Base-by-base conservation (phyloP, 352 stramenopile species). In the Phytophthora melonis region DNA sequence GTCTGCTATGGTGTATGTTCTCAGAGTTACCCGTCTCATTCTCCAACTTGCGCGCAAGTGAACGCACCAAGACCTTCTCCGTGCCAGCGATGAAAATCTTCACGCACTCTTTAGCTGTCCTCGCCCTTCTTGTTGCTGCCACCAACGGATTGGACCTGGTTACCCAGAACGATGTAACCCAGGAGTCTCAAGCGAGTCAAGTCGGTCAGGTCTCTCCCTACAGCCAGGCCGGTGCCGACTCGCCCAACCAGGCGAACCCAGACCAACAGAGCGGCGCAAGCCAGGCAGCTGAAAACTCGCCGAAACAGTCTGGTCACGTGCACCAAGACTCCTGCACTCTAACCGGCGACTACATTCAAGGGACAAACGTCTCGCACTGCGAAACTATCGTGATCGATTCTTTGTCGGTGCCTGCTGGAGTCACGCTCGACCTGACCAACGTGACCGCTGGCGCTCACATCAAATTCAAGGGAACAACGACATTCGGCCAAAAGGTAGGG, bases 401-500 rank as follows among this genome's bases (percentile, higher is more conserved):
- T 16, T 63, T 83, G 13, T 65, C 39, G 11, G 73, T 83, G 18
- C 77, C 73, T 25, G 70, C 72, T 50, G 77, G 77, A 25, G 63
- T 74, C 36, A 84, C 62, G 13, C 72, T 84, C 10, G 77, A 84
- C 32, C 55, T 84, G 50, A 70, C 58, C 27, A 75, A 77, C 19
- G 50, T 78, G 16, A 73, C 68, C 57, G 49, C 19, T 6, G 74
- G 71, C 10, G 73, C 71, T 7, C 66, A 50, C 43, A 81, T 84
- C 32, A 72, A 72, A 23, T 82, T 84, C 68, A n/a, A 62, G 47
- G 77, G 77, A 13, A 81, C 70, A 7, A 82, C 71, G 23, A 83
- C 56, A 21, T 79, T 83, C 63, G 73, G 73, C 21, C 68, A 54
- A 49, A 79, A 81, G 58, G 30, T 68, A 54, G 36, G 36, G 16